Evolutionary conservation across 495 filamentous ascomycete genomes (phyloP).

Genomic region (Penicillium cosmopolitanum): DNA sequence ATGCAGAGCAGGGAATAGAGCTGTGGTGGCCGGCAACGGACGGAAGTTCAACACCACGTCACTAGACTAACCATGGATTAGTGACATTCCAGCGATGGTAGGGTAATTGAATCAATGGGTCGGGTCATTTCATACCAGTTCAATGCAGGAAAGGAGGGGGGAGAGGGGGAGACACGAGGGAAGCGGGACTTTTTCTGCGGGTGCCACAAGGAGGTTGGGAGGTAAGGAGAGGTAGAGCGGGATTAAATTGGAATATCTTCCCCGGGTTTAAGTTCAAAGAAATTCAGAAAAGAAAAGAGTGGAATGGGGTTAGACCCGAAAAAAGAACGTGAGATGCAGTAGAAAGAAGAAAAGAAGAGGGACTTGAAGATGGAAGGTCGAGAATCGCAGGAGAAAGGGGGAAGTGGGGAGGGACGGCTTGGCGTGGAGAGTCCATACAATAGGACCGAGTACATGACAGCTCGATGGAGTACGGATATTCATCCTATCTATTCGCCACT

Average conservation of each 20-base stretch:
- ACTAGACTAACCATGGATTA: conserved; percentile 5
- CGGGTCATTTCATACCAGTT: conserved; percentile 10
- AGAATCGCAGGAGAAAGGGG: conserved; percentile 7
- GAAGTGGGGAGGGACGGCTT: not conserved
- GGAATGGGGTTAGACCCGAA: conserved; percentile 10
- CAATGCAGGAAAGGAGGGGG: not conserved
- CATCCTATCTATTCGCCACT: not conserved
- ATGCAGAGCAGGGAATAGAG: conserved; percentile 11
- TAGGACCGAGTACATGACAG: too few species aligned
- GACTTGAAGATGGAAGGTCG: conserved; percentile 18
- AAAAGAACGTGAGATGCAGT: conserved; percentile 10
- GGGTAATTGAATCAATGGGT: not conserved
- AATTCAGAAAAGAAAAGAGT: conserved; percentile 12
- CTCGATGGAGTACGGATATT: too few species aligned
- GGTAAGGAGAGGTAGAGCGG: not conserved
- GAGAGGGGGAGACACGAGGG: conserved; percentile 7
- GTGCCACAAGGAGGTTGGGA: conserved; percentile 11
- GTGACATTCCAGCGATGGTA: not conserved
- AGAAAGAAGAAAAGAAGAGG: conserved; percentile 12
- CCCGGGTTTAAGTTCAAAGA: not conserved
- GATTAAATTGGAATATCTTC: not conserved
- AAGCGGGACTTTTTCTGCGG: conserved; percentile 10
- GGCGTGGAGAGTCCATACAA: too few species aligned
- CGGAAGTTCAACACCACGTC: conserved; percentile 8
- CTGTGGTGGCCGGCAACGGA: conserved; percentile 15